Conservation (phyloP, 257 asterid genomes). For the Thymus quinquecostatus region DNA sequence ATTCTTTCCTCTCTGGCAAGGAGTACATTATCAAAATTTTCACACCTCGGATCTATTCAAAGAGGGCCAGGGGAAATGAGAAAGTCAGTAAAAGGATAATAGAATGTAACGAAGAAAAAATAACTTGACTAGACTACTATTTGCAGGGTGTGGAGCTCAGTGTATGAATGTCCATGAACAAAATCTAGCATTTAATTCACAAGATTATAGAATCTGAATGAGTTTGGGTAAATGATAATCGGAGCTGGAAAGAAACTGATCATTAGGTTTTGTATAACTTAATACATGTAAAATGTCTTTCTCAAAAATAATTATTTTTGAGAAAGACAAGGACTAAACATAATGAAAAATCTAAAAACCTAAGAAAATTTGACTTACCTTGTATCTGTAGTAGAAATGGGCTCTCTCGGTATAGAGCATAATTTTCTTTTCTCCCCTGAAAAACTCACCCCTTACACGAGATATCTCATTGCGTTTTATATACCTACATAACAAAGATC, state of each 20-base stretch:
- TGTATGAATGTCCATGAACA: no score
- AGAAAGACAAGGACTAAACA: slow-evolving; percentile 10
- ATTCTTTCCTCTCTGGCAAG: slow-evolving; percentile 91
- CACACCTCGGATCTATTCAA: slow-evolving; percentile 80
- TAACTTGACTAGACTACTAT: no score
- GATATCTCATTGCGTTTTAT: slow-evolving; percentile 80
- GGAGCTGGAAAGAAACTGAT: no score
- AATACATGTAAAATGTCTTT: no score
- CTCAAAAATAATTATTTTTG: not conserved
- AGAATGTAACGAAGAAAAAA: not conserved
- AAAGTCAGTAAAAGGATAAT: not conserved
- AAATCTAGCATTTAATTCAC: no score
- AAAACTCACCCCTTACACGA: slow-evolving; percentile 85
- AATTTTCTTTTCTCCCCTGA: slow-evolving; percentile 74
- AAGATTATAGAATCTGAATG: not conserved
- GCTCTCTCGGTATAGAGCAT: slow-evolving; percentile 96
- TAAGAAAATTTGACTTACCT: slow-evolving; percentile 48
- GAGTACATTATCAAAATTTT: slow-evolving; percentile 79
- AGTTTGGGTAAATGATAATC: not conserved
- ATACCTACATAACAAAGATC: slow-evolving; percentile 51
- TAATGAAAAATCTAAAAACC: slow-evolving; percentile 8
- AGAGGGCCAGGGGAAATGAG: slow-evolving; percentile 8
- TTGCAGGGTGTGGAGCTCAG: no score
- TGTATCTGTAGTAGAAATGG: slow-evolving; percentile 96
- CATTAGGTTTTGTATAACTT: no score